Evolutionary conservation across 192 early-diverging fungal genomes (phyloP).

Genomic region (Entomortierella parvispora): DNA sequence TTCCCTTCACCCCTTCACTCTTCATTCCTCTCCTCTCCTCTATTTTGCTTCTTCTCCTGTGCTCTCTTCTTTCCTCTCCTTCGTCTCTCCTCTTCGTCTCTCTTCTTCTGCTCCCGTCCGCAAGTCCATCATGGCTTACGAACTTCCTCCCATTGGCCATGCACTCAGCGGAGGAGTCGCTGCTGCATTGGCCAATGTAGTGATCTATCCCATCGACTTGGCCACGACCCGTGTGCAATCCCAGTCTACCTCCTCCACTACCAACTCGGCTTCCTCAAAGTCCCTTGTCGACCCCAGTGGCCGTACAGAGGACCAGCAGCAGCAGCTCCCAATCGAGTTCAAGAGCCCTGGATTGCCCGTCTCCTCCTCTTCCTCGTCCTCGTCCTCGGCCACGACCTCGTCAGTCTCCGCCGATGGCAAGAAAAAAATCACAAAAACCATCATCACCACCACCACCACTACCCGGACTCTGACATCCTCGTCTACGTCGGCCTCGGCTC

Average conservation of each 20-base stretch:
- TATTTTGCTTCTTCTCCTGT: not conserved
- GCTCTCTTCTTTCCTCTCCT: not conserved
- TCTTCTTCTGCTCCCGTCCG: not conserved
- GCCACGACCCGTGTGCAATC: constrained; percentile 48
- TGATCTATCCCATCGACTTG: constrained; percentile 64
- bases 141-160: constrained; percentile 59
- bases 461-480: constrained; percentile 14
- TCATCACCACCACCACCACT: constrained; percentile 39
- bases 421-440: constrained; percentile 33
- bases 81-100: constrained; percentile 8
- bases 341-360: constrained; percentile 16
- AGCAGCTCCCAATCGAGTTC: constrained; percentile 36
- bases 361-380: constrained; percentile 24
- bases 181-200: constrained; percentile 54
- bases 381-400: constrained; percentile 15
- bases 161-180: constrained; percentile 61
- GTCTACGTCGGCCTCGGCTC: not conserved
- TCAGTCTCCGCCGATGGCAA: constrained; percentile 14
- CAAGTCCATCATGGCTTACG: constrained; percentile 39
- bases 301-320: not conserved
- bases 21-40: not conserved
- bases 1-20: not conserved
- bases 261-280: not conserved
- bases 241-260: constrained; percentile 18
- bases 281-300: not conserved